phyloP scores from a whole-genome alignment of 177 flowering plant species.

The Tripterygium wilfordii region DNA sequence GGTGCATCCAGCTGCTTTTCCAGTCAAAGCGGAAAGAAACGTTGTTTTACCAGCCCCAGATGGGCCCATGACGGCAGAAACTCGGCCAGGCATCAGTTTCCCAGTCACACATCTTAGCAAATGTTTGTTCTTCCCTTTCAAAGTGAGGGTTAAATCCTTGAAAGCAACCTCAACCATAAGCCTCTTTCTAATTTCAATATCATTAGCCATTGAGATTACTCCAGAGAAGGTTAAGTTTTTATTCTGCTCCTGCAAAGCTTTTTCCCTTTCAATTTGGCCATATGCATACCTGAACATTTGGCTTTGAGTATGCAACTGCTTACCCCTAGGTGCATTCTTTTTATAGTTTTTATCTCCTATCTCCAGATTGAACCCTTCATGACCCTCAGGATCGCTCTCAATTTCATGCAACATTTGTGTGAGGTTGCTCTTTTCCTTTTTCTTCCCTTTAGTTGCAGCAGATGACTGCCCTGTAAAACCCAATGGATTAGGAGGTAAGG shows the following conservation, averaged over 20 bases:
- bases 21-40: conserved; percentile 85
- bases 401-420: conserved; percentile 56
- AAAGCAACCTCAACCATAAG: conserved; percentile 82
- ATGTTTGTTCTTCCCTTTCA: conserved; percentile 75
- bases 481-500: conserved; percentile 37
- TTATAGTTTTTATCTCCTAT: conserved; percentile 67
- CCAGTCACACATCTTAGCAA: conserved; percentile 84
- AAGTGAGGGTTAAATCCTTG: conserved; percentile 81
- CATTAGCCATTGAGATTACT: conserved; percentile 73
- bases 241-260: conserved; percentile 74
- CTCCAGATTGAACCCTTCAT: conserved; percentile 68
- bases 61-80: conserved; percentile 98
- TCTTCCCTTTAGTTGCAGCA: conserved; percentile 32
- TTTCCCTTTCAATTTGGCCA: conserved; percentile 92
- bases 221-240: conserved; percentile 79
- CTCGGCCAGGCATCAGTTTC: conserved; percentile 77
- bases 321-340: conserved; percentile 62
- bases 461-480: conserved; percentile 17
- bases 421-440: conserved; percentile 57
- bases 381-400: conserved; percentile 60
- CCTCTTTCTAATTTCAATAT: conserved; percentile 53
- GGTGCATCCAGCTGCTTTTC: conserved; percentile 72
- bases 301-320: conserved; percentile 71
- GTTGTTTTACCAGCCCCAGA: conserved; percentile 99
- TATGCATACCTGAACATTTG: conserved; percentile 96